Evolutionary conservation across 2,329 filamentous ascomycete species (phyloP).

Genomic region (Gremmenia infestans): DNA sequence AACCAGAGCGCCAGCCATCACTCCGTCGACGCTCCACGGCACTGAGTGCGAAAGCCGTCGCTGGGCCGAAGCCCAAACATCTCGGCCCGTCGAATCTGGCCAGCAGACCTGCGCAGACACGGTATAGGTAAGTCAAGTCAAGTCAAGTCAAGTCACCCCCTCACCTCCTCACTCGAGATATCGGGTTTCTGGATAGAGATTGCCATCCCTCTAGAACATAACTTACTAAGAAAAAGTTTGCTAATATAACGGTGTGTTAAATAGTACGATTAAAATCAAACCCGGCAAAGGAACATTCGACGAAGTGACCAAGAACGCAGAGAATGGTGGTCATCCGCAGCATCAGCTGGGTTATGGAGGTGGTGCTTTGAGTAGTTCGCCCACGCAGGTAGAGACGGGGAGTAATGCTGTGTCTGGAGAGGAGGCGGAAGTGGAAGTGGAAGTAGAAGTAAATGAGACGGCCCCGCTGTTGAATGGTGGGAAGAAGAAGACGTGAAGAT

Average conservation of each 20-base stretch:
- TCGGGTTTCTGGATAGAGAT: neutral
- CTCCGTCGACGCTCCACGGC: neutral
- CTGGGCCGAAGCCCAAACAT: conserved; percentile 46
- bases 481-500: neutral
- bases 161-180: neutral
- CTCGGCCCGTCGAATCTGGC: conserved; percentile 61
- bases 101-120: conserved; percentile 54
- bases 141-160: conserved; percentile 43
- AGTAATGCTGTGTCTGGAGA: neutral
- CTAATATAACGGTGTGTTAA: neutral
- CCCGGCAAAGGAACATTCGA: neutral
- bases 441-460: neutral
- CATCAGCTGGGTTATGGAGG: neutral
- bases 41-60: neutral
- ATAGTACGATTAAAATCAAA: neutral
- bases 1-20: too few species aligned
- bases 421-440: neutral
- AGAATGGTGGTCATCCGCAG: neutral
- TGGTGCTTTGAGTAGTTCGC: conserved; percentile 43
- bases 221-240: neutral
- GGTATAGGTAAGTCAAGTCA: conserved; percentile 50
- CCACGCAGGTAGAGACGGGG: neutral
- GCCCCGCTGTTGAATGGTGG: neutral
- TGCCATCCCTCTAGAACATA: neutral
- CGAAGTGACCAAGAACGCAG: neutral